A percentile compares a stretch with the other conserved stretches of the same genome.
Evolutionary conservation across 2,329 filamentous ascomycete genomes (phyloP).

Genomic region (Phialophora macrospora): DNA sequence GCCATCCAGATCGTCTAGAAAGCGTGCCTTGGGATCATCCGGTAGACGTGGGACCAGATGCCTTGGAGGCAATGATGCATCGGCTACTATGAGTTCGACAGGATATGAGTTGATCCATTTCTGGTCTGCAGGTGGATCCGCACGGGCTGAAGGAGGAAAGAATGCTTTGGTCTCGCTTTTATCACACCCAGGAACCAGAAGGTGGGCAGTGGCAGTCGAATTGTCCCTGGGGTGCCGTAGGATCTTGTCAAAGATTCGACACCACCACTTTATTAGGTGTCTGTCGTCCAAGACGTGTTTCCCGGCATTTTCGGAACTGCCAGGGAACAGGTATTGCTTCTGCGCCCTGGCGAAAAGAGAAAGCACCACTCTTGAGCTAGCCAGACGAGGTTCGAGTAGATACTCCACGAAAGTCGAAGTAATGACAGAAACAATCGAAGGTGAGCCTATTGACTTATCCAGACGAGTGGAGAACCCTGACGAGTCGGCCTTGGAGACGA

Average conservation of each 20-base stretch:
- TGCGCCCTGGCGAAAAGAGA: slow-evolving; percentile 93
- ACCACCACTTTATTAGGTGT: slow-evolving; percentile 95
- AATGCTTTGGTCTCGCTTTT: slow-evolving; percentile 78
- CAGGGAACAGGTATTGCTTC: slow-evolving; percentile 91
- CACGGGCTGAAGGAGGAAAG: slow-evolving; percentile 62
- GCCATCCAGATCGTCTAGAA: slow-evolving; percentile 85
- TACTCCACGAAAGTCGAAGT: slow-evolving; percentile 76
- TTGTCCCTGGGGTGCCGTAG: slow-evolving; percentile 50
- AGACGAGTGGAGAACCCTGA: slow-evolving; percentile 81
- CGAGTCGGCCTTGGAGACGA: slow-evolving; percentile 96
- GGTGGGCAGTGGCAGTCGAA: slow-evolving; percentile 69
- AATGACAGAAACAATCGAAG: slow-evolving; percentile 71
- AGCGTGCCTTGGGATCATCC: slow-evolving; percentile 92
- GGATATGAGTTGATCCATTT: slow-evolving; percentile 68
- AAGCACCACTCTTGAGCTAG: slow-evolving; percentile 70
- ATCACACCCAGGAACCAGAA: slow-evolving; percentile 87
- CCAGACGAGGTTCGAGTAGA: slow-evolving; percentile 60
- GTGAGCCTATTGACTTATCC: slow-evolving; percentile 63
- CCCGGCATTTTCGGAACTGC: slow-evolving; percentile 78
- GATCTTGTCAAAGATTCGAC: slow-evolving; percentile 79
- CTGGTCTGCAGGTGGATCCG: slow-evolving; percentile 47
- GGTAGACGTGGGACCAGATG: slow-evolving; percentile 90
- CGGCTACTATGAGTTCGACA: slow-evolving; percentile 62
- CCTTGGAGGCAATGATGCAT: slow-evolving; percentile 73
- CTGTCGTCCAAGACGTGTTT: slow-evolving; percentile 95